phyloP scores from a whole-genome alignment of 2,329 filamentous ascomycete species.

The Arthroderma sp. region DNA sequence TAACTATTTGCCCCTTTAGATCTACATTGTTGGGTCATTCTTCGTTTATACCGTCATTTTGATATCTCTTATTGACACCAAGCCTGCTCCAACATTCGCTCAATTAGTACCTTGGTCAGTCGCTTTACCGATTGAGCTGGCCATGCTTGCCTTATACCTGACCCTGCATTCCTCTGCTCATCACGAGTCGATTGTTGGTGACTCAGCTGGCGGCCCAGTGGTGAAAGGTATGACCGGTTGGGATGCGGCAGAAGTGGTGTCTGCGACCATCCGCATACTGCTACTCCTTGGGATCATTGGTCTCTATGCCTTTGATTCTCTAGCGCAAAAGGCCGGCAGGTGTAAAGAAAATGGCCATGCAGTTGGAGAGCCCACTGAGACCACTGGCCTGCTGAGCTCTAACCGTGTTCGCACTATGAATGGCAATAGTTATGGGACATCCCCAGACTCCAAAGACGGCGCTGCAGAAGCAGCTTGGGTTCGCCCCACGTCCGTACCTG shows the following conservation, averaged over 20 bases:
- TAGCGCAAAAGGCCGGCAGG: conserved; percentile 33
- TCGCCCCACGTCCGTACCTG: conserved; percentile 70
- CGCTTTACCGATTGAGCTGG: conserved; percentile 57
- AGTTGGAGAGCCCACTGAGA: conserved; percentile 29
- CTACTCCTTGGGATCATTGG: conserved; percentile 48
- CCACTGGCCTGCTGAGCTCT: conserved; percentile 28
- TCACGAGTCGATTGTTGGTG: conserved; percentile 45
- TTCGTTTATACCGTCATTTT: conserved; percentile 80
- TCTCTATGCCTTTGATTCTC: conserved; percentile 43
- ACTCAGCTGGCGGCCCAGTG: conserved; percentile 32
- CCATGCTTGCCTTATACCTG: conserved; percentile 57
- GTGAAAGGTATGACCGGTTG: conserved; percentile 27
- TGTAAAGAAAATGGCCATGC: conserved; percentile 16
- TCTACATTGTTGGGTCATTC: conserved; percentile 71
- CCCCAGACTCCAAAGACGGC: conserved; percentile 33
- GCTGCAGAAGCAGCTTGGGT: conserved; percentile 71
- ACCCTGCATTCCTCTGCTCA: conserved; percentile 56
- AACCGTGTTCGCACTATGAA: conserved; percentile 30
- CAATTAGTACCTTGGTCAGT: conserved; percentile 71
- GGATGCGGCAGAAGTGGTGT: conserved; percentile 30
- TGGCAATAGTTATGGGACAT: conserved; percentile 39
- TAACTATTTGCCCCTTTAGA: conserved; percentile 36
- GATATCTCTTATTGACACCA: conserved; percentile 74
- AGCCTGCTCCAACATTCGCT: conserved; percentile 63
- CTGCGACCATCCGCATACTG: conserved; percentile 56